Conservation (phyloP, 2,329 filamentous ascomycete genomes). For the Cladosporium sp. region DNA sequence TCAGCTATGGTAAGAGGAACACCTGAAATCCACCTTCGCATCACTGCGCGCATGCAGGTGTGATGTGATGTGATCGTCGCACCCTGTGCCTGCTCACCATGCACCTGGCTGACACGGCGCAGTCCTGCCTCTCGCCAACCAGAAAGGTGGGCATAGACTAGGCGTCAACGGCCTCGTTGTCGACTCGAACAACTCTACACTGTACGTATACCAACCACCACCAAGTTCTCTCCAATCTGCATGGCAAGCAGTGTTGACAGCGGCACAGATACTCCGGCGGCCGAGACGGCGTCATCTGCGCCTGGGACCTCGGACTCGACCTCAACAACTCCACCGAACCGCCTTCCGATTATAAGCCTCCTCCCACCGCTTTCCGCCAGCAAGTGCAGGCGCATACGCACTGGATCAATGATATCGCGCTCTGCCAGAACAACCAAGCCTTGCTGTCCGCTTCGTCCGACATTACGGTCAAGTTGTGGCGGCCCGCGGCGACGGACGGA, state of each 20-base stretch:
- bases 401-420: constrained; percentile 90
- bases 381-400: constrained; percentile 83
- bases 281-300: constrained; percentile 91
- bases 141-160: constrained; percentile 76
- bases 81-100: not conserved
- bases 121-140: constrained; percentile 71
- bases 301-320: constrained; percentile 83
- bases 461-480: constrained; percentile 88
- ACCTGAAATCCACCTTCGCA: not conserved
- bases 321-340: constrained; percentile 42
- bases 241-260: constrained; percentile 19
- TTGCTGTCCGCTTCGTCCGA: constrained; percentile 92
- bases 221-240: not conserved
- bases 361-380: constrained; percentile 53
- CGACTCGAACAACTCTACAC: constrained; percentile 74
- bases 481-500: constrained; percentile 61
- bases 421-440: constrained; percentile 72
- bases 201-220: constrained; percentile 57
- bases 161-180: constrained; percentile 94
- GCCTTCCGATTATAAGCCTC: constrained; percentile 32
- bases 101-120: constrained; percentile 18
- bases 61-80: constrained; percentile 8
- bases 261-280: constrained; percentile 81
- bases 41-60: not conserved
- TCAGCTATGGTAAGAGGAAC: constrained; percentile 46